A percentile compares a stretch with the other conserved stretches of the same genome.
Conservation (phyloP, 306 rosid species). For the Canavalia gladiata region DNA sequence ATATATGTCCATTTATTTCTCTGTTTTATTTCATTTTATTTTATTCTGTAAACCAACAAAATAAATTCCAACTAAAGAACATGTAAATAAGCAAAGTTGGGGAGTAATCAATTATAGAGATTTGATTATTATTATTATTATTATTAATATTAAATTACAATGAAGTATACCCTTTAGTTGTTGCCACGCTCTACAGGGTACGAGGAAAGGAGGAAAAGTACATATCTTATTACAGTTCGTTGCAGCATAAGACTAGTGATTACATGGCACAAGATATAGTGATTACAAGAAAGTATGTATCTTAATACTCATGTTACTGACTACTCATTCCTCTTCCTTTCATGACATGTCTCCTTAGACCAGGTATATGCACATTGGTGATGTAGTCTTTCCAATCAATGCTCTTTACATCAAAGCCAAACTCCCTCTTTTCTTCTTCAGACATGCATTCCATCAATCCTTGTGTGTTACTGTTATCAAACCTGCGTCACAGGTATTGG, state of each 20-base stretch:
- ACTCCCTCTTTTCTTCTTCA: slow-evolving; percentile 81
- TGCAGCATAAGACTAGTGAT: slow-evolving; percentile 42
- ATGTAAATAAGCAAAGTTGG: background rate
- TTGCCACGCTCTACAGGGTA: slow-evolving; percentile 42
- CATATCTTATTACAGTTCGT: slow-evolving; percentile 48
- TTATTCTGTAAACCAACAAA: background rate
- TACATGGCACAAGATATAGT: slow-evolving; percentile 32
- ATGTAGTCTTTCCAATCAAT: slow-evolving; percentile 91
- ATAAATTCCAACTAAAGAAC: background rate
- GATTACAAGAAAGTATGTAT: no score
- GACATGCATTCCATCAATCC: slow-evolving; percentile 79
- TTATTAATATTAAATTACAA: slow-evolving; percentile 53
- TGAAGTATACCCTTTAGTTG: slow-evolving; percentile 44
- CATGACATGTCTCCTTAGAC: slow-evolving; percentile 87
- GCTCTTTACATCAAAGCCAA: slow-evolving; percentile 82
- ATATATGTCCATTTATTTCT: no score
- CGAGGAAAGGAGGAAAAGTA: slow-evolving; percentile 22
- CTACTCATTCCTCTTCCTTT: slow-evolving; percentile 77
- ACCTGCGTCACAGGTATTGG: slow-evolving; percentile 60
- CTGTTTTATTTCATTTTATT: no score
- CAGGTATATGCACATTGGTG: slow-evolving; percentile 88
- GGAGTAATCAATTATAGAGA: slow-evolving; percentile 15
- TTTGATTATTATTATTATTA: slow-evolving; percentile 43
- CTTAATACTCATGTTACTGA: slow-evolving; percentile 8
- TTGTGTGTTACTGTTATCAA: slow-evolving; percentile 85